Evolutionary conservation across 331 rosid genomes (phyloP), one percentile per base, ranked within the genome.

Genomic region (Prunus yedoensis): DNA sequence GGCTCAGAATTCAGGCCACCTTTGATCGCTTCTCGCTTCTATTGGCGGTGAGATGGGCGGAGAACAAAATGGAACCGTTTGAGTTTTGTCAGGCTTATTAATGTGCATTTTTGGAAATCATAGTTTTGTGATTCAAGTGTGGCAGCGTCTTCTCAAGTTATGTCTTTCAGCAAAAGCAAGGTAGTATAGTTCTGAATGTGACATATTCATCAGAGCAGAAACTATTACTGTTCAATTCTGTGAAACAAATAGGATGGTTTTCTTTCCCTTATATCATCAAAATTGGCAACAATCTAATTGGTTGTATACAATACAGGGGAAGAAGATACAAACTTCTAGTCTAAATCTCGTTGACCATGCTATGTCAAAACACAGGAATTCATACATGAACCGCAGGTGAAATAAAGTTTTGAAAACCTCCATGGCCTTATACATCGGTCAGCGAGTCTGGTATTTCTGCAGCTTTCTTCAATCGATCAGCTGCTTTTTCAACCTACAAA

Each of bases 401-500:
- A 51, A 9, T 67, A 41, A 38, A 20, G 12, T 14, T 14, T 38
- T 30, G 5, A 49, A 67, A 47, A 67, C 1, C 71, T 21, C 9
- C 35, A 12, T 25, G 13, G 17, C 47, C 75, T 71, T 27, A 71
- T 54, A 52, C 64, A 25, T 56, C 14, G 9, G 46, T 18, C 9
- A 4, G 27, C 54, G 23, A 74, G 50, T 23, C 43, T 43, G 50
- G 30, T 25, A 2, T 41, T 0, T 85, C 88, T 60, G 77, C 84
- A 5, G 97, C 75, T 56, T 50, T 89, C 75, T 77, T 78, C 76
- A 91, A 78, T 10, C 95, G 88, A 17, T 74, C 82, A 60, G 87
- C 74, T 6, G 97, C 96, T 17, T 86, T 91, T 73, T 66, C 85
- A 80, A 91, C 97, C 96, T 91, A 35, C 71, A 75, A 43, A 20